A percentile compares a stretch with the other conserved stretches of the same genome.
Evolutionary conservation across 2,329 filamentous ascomycete species (phyloP).

Genomic region (Calonectria multiphialidica): DNA sequence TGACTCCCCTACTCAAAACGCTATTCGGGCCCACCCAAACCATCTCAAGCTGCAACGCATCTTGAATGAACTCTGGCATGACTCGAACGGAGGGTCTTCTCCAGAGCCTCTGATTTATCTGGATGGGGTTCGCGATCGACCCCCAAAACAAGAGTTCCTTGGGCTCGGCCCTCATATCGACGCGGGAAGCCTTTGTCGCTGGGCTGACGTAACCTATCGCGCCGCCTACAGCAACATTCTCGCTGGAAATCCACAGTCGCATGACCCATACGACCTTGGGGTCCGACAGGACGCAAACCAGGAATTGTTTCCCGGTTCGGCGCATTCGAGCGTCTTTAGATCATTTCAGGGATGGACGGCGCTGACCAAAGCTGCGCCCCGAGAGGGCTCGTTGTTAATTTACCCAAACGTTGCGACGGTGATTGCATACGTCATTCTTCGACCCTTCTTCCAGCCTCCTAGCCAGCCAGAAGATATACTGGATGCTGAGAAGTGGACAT

Average conservation of each 20-base stretch:
- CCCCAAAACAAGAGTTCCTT: conserved; percentile 51
- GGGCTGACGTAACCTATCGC: conserved; percentile 54
- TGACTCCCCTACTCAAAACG: conserved; percentile 53
- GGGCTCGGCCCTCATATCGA: conserved; percentile 59
- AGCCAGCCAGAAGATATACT: conserved; percentile 44
- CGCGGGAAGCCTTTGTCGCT: conserved; percentile 56
- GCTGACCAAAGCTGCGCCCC: conserved; percentile 48
- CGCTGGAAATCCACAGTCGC: conserved; percentile 49
- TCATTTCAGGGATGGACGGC: conserved; percentile 58
- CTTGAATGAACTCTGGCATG: conserved; percentile 55
- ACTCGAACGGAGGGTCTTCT: conserved; percentile 41
- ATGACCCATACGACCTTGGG: conserved; percentile 53
- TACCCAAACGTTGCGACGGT: conserved; percentile 52
- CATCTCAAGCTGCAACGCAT: conserved; percentile 50
- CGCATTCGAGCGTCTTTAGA: conserved; percentile 53
- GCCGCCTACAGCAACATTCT: conserved; percentile 52
- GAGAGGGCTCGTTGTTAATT: conserved; percentile 53
- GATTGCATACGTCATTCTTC: conserved; percentile 55
- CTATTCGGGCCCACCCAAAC: conserved; percentile 51
- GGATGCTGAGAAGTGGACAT: conserved; percentile 52
- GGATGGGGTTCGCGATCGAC: conserved; percentile 54
- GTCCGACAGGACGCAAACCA: conserved; percentile 50
- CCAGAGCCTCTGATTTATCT: conserved; percentile 53
- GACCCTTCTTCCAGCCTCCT: conserved; percentile 55
- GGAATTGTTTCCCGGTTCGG: conserved; percentile 48